Evolutionary conservation across 305 asterid species (phyloP).

Genomic region (Fraxinus dipetala): DNA sequence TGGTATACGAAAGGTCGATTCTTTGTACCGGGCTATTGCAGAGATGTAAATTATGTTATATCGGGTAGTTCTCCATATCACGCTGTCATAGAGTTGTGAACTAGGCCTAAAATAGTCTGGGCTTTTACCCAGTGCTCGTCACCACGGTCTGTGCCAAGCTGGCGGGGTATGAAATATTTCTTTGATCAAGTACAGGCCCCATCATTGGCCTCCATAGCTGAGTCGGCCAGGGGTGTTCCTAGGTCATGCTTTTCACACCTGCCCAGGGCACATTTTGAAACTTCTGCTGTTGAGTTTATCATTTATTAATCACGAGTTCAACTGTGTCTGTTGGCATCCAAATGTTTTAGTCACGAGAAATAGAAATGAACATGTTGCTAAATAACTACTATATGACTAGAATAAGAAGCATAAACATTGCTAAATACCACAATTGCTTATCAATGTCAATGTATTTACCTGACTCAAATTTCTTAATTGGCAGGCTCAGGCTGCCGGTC

Average conservation of each 20-base stretch:
- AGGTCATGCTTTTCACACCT: neutral
- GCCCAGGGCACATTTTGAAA: neutral
- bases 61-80: neutral
- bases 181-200: neutral
- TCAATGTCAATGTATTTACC: neutral
- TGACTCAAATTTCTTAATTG: conserved; percentile 21
- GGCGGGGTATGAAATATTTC: neutral
- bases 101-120: neutral
- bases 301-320: neutral
- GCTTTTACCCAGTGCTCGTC: neutral
- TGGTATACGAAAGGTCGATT: neutral
- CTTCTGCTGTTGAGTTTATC: neutral
- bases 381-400: neutral
- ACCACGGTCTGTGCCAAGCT: neutral
- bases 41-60: neutral
- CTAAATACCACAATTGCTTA: neutral
- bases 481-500: conserved; percentile 90
- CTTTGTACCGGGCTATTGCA: neutral
- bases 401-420: neutral
- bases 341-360: neutral
- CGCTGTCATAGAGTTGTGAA: neutral
- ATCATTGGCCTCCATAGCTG: neutral
- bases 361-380: neutral
- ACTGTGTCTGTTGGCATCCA: neutral
- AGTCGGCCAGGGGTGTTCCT: neutral